A percentile compares a stretch with the other conserved stretches of the same genome.
These are phyloP conservation scores for Gaeumannomyces sp. DNA, from an alignment of 2,329 filamentous ascomycete species.

Conservation along the genomic window DNA sequence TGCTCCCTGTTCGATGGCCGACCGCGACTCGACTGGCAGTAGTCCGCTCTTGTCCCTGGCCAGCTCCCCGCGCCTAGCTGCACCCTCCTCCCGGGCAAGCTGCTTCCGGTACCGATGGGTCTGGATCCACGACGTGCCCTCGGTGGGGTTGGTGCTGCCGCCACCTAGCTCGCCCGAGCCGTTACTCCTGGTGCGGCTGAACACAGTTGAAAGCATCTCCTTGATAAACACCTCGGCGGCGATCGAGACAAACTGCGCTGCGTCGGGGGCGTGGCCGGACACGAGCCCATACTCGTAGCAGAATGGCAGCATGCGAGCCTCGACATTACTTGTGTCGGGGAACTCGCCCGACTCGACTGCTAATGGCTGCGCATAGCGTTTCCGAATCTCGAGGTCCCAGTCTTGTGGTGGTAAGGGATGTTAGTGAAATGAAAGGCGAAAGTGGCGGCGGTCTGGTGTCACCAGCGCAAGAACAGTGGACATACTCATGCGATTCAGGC, in stretches of 20 bases:
- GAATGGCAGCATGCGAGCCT: conserved; percentile 60
- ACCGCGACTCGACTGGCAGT: conserved; percentile 74
- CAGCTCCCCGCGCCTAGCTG: conserved; percentile 66
- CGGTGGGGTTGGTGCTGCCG: conserved; percentile 42
- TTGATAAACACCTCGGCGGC: conserved; percentile 64
- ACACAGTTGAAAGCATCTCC: conserved; percentile 56
- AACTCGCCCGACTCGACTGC: conserved; percentile 65
- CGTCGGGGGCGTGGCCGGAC: conserved; percentile 52
- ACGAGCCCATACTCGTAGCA: conserved; percentile 61
- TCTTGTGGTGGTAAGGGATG: conserved; percentile 32
- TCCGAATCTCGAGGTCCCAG: conserved; percentile 61
- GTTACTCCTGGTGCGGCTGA: conserved; percentile 59
- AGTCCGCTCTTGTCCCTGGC: conserved; percentile 69
- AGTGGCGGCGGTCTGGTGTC: neutral
- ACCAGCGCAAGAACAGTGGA: conserved; percentile 12
- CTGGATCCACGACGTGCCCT: conserved; percentile 59
- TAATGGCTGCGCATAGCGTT: conserved; percentile 57
- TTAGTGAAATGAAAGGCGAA: conserved; percentile 4
- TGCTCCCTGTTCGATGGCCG: conserved; percentile 63
- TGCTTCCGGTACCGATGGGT: conserved; percentile 72
- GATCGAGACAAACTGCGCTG: conserved; percentile 57
- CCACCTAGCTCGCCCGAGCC: conserved; percentile 58
- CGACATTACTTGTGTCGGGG: conserved; percentile 57
- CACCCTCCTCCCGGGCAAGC: conserved; percentile 69
- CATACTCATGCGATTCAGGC: conserved; percentile 76